Base-by-base conservation (phyloP, 331 rosid genomes). In the Phaseolus coccineus region DNA sequence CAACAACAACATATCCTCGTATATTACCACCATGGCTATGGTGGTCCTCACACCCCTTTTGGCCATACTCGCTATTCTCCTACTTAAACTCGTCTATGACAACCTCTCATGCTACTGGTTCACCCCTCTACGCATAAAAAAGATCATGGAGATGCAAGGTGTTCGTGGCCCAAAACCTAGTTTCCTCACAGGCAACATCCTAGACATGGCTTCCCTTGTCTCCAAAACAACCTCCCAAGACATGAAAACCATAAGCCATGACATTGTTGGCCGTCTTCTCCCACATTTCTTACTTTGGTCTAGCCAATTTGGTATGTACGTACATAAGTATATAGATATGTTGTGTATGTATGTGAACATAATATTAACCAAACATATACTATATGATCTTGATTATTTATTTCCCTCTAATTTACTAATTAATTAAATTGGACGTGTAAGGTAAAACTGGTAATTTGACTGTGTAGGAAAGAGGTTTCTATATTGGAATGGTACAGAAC, bases 221-320 rank as follows among this genome's bases (percentile, higher is more conserved):
- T 80, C 97, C 28, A 87, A 88, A 57, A 64, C 98, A 42, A 96
- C 96, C 72, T 87, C 97, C 13, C 47, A 80, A 1, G 96, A 90
- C 92, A 91, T 93, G 96, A 78, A 83, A 76, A 80, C 89, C 56
- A 91, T 90, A 64, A 74, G 55, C 73, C 99, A 96, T 52, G 96
- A 93, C 90, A 85, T 93, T 61, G 99, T 96, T 24, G 84, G 85
- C 8, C 99, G 99, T 4, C 94, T 96, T 25, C 79, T 91, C 0
- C 99, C 99, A 27, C 98, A 96, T 86, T 96, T 87, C 63, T 87
- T 89, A 14, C 77, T 78, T 25, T 96, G 99, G 99, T 90, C 97
- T 16, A 25, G 73, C 53, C 93, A 85, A 76, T 90, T 85, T 16
- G 99, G 99, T 92, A 81, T 0, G 57, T 9, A 48, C 31, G 0